Conservation (phyloP, 257 asterid species). For the Nemophila menziesii region DNA sequence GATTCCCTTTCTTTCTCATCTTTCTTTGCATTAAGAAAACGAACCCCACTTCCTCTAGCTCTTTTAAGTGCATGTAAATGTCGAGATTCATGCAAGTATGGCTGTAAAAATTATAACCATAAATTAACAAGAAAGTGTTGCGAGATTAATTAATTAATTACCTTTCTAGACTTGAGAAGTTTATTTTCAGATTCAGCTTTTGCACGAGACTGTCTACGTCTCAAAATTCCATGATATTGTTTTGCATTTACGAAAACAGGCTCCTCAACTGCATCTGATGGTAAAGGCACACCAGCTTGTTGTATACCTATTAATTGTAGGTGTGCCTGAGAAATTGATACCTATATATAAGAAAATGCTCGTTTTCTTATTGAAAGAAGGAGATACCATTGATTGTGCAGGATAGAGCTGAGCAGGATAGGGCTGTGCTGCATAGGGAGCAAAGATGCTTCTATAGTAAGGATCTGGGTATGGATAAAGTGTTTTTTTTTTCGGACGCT, state of each 20-base stretch:
- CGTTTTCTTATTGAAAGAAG: neutral
- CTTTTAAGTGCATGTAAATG: constrained; percentile 84
- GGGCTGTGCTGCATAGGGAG: constrained; percentile 70
- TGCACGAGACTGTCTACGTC: constrained; percentile 93
- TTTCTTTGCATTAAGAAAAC: constrained; percentile 64
- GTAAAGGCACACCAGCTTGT: constrained; percentile 84
- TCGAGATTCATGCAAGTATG: constrained; percentile 91
- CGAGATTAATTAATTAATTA: no score
- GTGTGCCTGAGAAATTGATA: constrained; percentile 44
- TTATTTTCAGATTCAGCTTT: constrained; percentile 84
- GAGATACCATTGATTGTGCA: constrained; percentile 66
- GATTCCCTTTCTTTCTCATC: constrained; percentile 34
- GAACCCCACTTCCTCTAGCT: constrained; percentile 81
- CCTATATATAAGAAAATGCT: neutral
- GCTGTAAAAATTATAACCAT: constrained; percentile 38
- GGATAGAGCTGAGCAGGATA: constrained; percentile 82
- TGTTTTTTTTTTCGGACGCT: no score
- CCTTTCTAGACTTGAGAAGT: constrained; percentile 77
- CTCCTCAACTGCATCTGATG: constrained; percentile 79
- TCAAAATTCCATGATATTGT: constrained; percentile 86
- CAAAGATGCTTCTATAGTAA: constrained; percentile 74
- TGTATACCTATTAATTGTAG: constrained; percentile 90
- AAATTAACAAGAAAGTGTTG: constrained; percentile 1
- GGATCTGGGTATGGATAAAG: constrained; percentile 87
- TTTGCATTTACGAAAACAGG: constrained; percentile 97